Base-by-base conservation (phyloP, 352 stramenopile species). In the Pythium coloratum region DNA sequence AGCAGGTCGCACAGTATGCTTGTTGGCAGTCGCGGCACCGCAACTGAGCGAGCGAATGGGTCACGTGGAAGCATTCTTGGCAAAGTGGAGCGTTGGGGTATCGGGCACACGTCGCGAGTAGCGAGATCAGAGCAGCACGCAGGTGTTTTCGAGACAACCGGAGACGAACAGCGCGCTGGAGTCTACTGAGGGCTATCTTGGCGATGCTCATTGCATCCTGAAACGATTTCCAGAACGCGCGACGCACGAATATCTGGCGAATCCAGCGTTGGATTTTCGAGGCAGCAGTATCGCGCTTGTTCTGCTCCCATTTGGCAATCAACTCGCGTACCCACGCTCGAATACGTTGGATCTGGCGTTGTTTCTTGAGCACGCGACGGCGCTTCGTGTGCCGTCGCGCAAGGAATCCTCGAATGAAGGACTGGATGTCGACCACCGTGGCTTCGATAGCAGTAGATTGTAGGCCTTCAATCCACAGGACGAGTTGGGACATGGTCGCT, bases 31-130 rank as follows among this genome's bases (percentile, higher is more conserved):
- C 67, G 13, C 64, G 71, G 26, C 76, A 84, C 14, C 56, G 62
- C 34, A 84, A 32, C 1, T 60, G 53, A 30, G 69, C 75, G 9
- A 84, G 67, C 7, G 58, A 49, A 28, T 38, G n/a, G 7, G 42
- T 59, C 2, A n/a, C 6, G 5, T 30, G 40, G 20, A 72, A 66
- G 49, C 77, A 84, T 18, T 73, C 63, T 64, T 80, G 67, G 59
- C 77, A 84, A 5, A 84, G 55, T 3, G 75, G 77, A 3, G 75
- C 59, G 38, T 81, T 72, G 8, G 63, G 70, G 32, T 78, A 81
- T 1, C 62, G 61, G 7, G 42, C 2, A 26, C 72, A 28, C 0
- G 62, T 79, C 16, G 71, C 55, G 0, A 73, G n/a, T 5, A 76
- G 61, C 18, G 61, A 59, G 8, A 50, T 8, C 1, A 75, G n/a